phyloP scores from a whole-genome alignment of 768 basidiomycete species.

The Tricholoma furcatifolium region DNA sequence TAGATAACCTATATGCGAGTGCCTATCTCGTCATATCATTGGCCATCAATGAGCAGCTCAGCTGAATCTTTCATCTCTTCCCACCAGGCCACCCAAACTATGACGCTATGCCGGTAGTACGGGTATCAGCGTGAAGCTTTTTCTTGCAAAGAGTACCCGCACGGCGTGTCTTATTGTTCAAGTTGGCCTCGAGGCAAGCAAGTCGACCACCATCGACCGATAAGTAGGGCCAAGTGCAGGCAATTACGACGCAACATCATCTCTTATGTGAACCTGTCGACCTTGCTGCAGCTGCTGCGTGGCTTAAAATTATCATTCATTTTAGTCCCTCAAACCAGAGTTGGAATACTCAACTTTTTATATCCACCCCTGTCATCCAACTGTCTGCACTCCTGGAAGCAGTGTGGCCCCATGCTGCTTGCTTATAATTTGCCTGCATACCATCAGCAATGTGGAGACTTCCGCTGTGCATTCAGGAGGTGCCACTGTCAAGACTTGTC shows the following conservation, averaged over 20 bases:
- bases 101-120: slow-evolving; percentile 3
- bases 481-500: too few species aligned
- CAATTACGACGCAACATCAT: neutral
- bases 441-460: too few species aligned
- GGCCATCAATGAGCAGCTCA: too few species aligned
- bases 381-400: neutral
- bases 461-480: too few species aligned
- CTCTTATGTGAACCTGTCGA: neutral
- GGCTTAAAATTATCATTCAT: neutral
- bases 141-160: neutral
- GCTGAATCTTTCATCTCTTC: slow-evolving; percentile 2
- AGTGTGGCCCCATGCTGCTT: neutral
- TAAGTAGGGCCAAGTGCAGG: slow-evolving; percentile 1
- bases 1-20: slow-evolving; percentile 11
- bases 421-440: neutral
- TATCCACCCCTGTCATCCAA: neutral
- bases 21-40: too few species aligned
- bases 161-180: neutral
- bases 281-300: neutral
- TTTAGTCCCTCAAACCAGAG: neutral
- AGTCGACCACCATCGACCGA: neutral
- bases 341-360: neutral
- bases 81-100: slow-evolving; percentile 7
- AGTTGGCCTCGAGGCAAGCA: slow-evolving; percentile 7
- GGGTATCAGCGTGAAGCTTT: slow-evolving; percentile 6